Percentiles rank a stretch among this genome's conserved stretches.
Evolutionary conservation across 305 asterid genomes (phyloP).

Genomic region (Rubia occidens): DNA sequence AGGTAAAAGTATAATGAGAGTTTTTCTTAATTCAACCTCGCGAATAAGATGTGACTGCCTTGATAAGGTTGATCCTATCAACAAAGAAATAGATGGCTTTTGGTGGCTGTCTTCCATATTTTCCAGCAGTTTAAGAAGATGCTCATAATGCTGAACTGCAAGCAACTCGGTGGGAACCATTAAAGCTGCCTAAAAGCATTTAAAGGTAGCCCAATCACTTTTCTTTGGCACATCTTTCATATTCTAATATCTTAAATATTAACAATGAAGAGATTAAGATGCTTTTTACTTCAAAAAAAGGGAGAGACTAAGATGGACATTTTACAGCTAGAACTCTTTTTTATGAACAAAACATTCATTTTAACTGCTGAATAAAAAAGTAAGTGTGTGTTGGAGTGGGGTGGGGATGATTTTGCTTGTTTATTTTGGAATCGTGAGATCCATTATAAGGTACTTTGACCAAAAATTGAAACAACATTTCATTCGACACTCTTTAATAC

Average conservation of each 20-base stretch:
- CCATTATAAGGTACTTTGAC: background rate
- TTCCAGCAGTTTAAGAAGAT: slow-evolving; percentile 59
- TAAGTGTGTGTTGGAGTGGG: background rate
- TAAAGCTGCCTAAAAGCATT: slow-evolving; percentile 72
- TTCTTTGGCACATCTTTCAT: background rate
- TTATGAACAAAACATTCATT: background rate
- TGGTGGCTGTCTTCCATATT: slow-evolving; percentile 32
- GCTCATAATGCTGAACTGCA: slow-evolving; percentile 84
- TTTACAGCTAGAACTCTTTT: background rate
- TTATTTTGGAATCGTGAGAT: background rate
- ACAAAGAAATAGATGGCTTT: slow-evolving; percentile 67
- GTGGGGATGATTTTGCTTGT: background rate
- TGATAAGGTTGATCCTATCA: slow-evolving; percentile 85
- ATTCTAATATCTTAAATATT: background rate
- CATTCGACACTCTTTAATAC: background rate
- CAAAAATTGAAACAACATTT: background rate
- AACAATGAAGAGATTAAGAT: background rate
- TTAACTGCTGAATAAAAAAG: background rate
- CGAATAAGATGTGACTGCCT: slow-evolving; percentile 63
- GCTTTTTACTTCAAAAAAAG: too few species aligned
- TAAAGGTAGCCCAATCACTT: slow-evolving; percentile 11
- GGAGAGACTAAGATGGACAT: background rate
- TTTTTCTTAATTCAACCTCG: slow-evolving; percentile 32
- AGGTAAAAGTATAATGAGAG: slow-evolving; percentile 3
- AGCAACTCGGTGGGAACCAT: slow-evolving; percentile 98